A percentile compares a stretch with the other conserved stretches of the same genome.
These are phyloP conservation scores for Crithidia expoeki DNA, from an alignment of 208 protist genomes.

Conservation along the genomic window DNA sequence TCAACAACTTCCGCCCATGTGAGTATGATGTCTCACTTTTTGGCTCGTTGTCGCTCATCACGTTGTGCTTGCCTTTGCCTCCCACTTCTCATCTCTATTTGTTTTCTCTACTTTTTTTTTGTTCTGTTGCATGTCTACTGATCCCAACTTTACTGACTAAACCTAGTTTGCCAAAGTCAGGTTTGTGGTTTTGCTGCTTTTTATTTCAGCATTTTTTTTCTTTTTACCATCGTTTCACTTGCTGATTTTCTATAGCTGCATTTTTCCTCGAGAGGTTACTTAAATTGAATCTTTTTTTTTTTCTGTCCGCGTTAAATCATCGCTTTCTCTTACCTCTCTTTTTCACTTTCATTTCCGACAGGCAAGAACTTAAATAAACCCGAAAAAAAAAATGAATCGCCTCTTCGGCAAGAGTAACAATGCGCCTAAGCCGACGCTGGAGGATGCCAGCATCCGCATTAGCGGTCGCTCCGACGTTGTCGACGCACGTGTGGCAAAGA, in stretches of 20 bases:
- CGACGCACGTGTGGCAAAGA: conserved; percentile 81
- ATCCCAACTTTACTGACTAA: no score
- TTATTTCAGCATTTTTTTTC: not conserved
- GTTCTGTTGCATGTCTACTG: no score
- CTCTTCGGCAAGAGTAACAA: conserved; percentile 86
- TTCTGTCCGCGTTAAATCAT: not conserved
- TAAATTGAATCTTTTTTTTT: not conserved
- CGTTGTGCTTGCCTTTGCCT: no score
- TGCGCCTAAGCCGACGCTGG: conserved; percentile 80
- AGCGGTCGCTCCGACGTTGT: conserved; percentile 71
- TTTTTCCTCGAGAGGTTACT: not conserved
- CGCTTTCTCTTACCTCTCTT: not conserved
- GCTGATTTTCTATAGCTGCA: not conserved
- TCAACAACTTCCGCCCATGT: no score
- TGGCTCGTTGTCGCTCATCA: no score
- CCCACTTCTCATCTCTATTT: not conserved
- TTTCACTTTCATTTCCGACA: conserved; percentile 12
- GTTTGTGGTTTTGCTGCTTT: not conserved
- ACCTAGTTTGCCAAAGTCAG: no score
- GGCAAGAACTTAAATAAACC: no score
- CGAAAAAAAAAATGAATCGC: conserved; percentile 81
- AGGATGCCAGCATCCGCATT: conserved; percentile 83
- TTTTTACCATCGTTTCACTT: no score
- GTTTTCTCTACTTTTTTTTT: no score
- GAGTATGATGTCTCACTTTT: no score